Conservation (phyloP, 805 yeast genomes). For the Debaryomyces castellii region DNA sequence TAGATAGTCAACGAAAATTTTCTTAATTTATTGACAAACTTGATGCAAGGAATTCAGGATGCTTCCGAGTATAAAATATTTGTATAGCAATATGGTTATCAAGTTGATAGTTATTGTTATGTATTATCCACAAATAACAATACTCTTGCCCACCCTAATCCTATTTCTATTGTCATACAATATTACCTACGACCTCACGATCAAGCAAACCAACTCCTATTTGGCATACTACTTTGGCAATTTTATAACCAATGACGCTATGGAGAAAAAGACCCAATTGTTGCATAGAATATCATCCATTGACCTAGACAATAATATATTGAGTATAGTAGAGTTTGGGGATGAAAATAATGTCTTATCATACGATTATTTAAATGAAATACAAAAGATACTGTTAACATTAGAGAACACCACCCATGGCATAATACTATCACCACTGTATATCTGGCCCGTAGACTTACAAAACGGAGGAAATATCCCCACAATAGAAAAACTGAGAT, state of each 20-base stretch:
- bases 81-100: neutral
- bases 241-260: neutral
- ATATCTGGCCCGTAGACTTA: constrained; percentile 5
- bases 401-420: neutral
- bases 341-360: constrained; percentile 10
- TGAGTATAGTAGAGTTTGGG: constrained; percentile 6
- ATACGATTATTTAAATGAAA: constrained; percentile 10
- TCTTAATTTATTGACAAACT: neutral
- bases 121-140: constrained; percentile 25
- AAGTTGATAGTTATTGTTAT: constrained; percentile 11
- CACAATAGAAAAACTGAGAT: constrained; percentile 4
- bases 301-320: neutral
- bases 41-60: neutral
- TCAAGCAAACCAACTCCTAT: constrained; percentile 22
- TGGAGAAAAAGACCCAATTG: neutral
- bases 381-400: constrained; percentile 8
- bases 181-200: constrained; percentile 33
- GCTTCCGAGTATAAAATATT: neutral
- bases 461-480: neutral
- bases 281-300: neutral
- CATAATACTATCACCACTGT: constrained; percentile 10
- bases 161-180: constrained; percentile 34
- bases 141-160: constrained; percentile 30
- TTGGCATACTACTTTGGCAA: constrained; percentile 14
- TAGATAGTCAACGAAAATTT: neutral